A percentile compares a stretch with the other conserved stretches of the same genome.
Conservation (phyloP, 345 rosid genomes). For the Boechera divaricarpa region DNA sequence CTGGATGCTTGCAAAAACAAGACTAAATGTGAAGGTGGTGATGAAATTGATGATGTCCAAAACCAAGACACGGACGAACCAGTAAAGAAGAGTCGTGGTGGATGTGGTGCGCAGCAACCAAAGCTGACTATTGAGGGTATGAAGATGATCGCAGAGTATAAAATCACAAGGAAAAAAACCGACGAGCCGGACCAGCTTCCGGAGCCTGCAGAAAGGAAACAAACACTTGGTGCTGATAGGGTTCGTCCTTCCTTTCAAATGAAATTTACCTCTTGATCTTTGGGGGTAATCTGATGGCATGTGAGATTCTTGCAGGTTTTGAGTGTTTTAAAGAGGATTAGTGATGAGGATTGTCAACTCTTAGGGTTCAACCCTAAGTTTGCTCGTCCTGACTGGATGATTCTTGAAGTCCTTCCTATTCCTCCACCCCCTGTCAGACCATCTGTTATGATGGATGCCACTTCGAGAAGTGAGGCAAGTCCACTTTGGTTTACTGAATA, state of each 20-base stretch:
- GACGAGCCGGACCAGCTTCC: slow-evolving; percentile 96
- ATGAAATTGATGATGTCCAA: slow-evolving; percentile 72
- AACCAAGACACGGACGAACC: slow-evolving; percentile 75
- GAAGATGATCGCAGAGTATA: slow-evolving; percentile 95
- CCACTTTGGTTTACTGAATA: not conserved
- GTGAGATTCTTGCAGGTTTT: slow-evolving; percentile 61
- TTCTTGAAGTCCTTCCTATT: slow-evolving; percentile 93
- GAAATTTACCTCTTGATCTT: slow-evolving; percentile 13
- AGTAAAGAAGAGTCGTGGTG: slow-evolving; percentile 80
- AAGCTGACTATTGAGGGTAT: slow-evolving; percentile 92
- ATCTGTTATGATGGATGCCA: slow-evolving; percentile 96
- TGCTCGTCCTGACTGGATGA: slow-evolving; percentile 99
- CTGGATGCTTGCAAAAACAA: slow-evolving; percentile 91
- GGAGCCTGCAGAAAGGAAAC: slow-evolving; percentile 94
- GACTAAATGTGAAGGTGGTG: slow-evolving; percentile 89
- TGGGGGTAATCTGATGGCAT: slow-evolving; percentile 23
- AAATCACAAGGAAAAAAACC: slow-evolving; percentile 71
- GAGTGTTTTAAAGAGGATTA: slow-evolving; percentile 91
- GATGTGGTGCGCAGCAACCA: slow-evolving; percentile 95
- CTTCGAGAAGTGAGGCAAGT: slow-evolving; percentile 89
- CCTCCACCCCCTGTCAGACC: slow-evolving; percentile 99
- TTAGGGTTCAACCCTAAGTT: slow-evolving; percentile 91
- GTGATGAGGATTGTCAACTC: slow-evolving; percentile 87
- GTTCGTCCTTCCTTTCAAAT: slow-evolving; percentile 43
- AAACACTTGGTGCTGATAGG: slow-evolving; percentile 92